Evolutionary conservation across 495 filamentous ascomycete genomes (phyloP).

Genomic region (Annulohypoxylon maeteangense): DNA sequence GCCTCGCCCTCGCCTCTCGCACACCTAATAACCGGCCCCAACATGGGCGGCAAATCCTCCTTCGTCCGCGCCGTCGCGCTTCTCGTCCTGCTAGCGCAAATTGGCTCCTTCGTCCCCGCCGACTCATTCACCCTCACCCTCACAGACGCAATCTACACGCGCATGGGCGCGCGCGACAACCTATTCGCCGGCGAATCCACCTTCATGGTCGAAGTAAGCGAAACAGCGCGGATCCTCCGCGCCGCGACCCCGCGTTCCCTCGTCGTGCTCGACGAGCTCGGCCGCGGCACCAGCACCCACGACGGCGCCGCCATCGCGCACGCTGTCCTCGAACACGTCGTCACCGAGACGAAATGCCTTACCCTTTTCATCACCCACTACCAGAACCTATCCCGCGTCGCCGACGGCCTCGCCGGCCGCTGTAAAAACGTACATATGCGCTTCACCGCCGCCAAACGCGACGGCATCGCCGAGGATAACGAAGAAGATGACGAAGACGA

Average conservation of each 20-base stretch:
- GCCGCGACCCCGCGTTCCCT: conserved; percentile 82
- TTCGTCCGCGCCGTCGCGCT: conserved; percentile 94
- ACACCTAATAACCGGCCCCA: conserved; percentile 92
- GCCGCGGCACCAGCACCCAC: conserved; percentile 90
- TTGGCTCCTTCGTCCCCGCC: conserved; percentile 94
- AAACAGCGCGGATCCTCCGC: conserved; percentile 91
- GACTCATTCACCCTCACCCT: conserved; percentile 77
- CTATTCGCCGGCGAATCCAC: conserved; percentile 94
- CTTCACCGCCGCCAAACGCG: conserved; percentile 66
- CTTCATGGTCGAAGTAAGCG: conserved; percentile 97
- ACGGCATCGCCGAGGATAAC: conserved; percentile 49
- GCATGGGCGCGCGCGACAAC: conserved; percentile 97
- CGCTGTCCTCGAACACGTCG: conserved; percentile 85
- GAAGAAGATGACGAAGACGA: conserved; percentile 58
- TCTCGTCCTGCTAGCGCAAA: conserved; percentile 91
- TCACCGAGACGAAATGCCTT: conserved; percentile 76
- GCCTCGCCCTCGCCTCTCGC: conserved; percentile 69
- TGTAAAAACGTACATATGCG: conserved; percentile 85
- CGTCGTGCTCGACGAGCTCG: conserved; percentile 95
- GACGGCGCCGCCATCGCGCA: conserved; percentile 97
- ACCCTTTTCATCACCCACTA: conserved; percentile 98
- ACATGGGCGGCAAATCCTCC: conserved; percentile 98
- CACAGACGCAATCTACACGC: conserved; percentile 90
- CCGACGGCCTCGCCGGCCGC: conserved; percentile 69
- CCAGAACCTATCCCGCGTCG: conserved; percentile 80